Percentiles rank a stretch among this genome's conserved stretches.
phyloP scores from a whole-genome alignment of 495 filamentous ascomycete species.

The Penicillium antarcticum region DNA sequence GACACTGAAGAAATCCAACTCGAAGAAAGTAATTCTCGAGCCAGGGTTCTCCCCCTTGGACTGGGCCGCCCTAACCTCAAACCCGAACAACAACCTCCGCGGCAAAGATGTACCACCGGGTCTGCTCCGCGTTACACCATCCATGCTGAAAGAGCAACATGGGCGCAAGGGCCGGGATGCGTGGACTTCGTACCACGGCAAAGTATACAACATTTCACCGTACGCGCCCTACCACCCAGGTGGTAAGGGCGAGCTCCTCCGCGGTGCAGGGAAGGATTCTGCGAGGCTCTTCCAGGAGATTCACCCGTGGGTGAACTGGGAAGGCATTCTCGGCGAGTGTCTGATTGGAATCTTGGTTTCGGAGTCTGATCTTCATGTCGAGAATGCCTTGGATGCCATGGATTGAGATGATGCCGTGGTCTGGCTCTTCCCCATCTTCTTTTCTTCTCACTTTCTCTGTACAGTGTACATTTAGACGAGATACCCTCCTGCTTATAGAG shows the following conservation, averaged over 20 bases:
- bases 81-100: slow-evolving; percentile 64
- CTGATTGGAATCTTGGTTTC: slow-evolving; percentile 80
- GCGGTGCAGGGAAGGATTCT: slow-evolving; percentile 65
- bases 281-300: slow-evolving; percentile 84
- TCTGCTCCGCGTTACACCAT: slow-evolving; percentile 69
- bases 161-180: slow-evolving; percentile 79
- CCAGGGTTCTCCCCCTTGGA: slow-evolving; percentile 92
- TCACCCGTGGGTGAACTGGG: slow-evolving; percentile 98
- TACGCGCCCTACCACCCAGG: slow-evolving; percentile 92
- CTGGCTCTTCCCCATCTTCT: not conserved
- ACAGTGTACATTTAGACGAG: slow-evolving; percentile 13
- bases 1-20: slow-evolving; percentile 35
- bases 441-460: not conserved
- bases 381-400: slow-evolving; percentile 64
- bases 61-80: slow-evolving; percentile 78
- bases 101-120: slow-evolving; percentile 51
- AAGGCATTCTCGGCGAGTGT: slow-evolving; percentile 85
- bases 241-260: slow-evolving; percentile 79
- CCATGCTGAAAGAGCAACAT: slow-evolving; percentile 67
- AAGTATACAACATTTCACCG: slow-evolving; percentile 89
- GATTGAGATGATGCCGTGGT: slow-evolving; percentile 45
- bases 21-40: slow-evolving; percentile 65
- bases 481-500: slow-evolving; percentile 12
- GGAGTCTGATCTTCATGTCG: slow-evolving; percentile 57
- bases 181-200: slow-evolving; percentile 82